These are phyloP conservation scores for Decorospora gaudefroyi DNA, from an alignment of 2,329 filamentous ascomycete species.

Conservation along the genomic window DNA sequence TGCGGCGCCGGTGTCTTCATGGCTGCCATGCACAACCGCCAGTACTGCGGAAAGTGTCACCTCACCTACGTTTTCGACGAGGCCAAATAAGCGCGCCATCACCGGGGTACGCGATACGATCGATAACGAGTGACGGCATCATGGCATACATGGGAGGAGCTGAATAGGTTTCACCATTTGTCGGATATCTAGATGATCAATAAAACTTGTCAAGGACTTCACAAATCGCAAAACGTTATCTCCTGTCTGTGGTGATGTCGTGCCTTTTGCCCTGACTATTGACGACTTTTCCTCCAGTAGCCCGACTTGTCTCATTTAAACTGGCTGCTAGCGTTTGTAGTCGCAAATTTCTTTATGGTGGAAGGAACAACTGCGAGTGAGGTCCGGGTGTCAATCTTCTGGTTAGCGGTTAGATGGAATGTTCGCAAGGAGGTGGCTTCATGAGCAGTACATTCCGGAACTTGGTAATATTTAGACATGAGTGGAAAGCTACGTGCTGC, in stretches of 20 bases:
- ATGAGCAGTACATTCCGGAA: too few relatives aligned
- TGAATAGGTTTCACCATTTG: slow-evolving; percentile 30
- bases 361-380: too few relatives aligned
- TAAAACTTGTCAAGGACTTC: slow-evolving; percentile 29
- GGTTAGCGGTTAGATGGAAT: too few relatives aligned
- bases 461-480: slow-evolving; percentile 34
- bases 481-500: slow-evolving; percentile 41
- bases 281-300: too few relatives aligned
- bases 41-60: slow-evolving; percentile 84
- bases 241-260: too few relatives aligned
- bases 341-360: too few relatives aligned
- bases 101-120: slow-evolving; percentile 22
- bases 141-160: slow-evolving; percentile 31
- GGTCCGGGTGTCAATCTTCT: too few relatives aligned
- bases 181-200: slow-evolving; percentile 35
- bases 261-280: too few relatives aligned
- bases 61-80: slow-evolving; percentile 74
- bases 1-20: slow-evolving; percentile 99
- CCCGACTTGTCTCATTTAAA: too few relatives aligned
- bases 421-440: too few relatives aligned
- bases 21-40: slow-evolving; percentile 99
- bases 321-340: too few relatives aligned
- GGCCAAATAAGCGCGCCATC: slow-evolving; percentile 55
- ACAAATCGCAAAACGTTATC: too few relatives aligned
- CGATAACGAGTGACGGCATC: slow-evolving; percentile 34